Base-by-base conservation (phyloP, 768 basidiomycete genomes). In the Tricholoma sp. region DNA sequence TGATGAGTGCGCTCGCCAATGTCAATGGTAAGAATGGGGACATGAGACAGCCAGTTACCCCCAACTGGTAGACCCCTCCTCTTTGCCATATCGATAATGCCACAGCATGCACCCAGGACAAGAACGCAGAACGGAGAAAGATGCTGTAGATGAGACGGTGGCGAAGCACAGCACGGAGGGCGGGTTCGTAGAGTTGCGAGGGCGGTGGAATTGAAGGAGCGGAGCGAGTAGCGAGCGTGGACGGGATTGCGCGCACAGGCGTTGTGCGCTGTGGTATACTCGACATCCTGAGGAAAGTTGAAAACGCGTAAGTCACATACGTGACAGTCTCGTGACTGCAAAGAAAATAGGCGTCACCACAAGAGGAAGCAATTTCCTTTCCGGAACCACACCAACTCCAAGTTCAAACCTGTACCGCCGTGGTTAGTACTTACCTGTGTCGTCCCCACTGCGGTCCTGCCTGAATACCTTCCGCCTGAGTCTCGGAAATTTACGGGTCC, bases 111-210 rank as follows among this genome's bases (percentile, higher is more conserved):
- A 65, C 64, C 71, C 83, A 84, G 5, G 78, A 80, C 57, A 77
- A 74, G 4, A 76, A 63, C 0, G 72, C 73, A 32, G 85, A 82
- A 32, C 74, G 75, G 8, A 77, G 66, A 57, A 90, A 81, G 31
- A 86, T 76, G 57, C 72, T 73, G 60, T 77, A 74, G 21, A 79
- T 71, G 6, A 89, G 79, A 39, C 88, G 81, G 63, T 83, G 82
- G 52, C 76, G 79, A 47, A 91, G 76, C 5, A 85, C 76, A 2
- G 78, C 69, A 64, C 85, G 88, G 1, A 84, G 80, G 46, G 83
- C 78, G 8, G 87, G 87, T 60, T 88, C 85, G 65, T 84, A 91
- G 1, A 76, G 70, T 61, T 83, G 79, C 5, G 78, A 71, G 1
- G 88, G 69, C 0, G 84, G 76, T 0, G 86, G 85, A 5, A 89